Base-by-base conservation (phyloP, 2,329 filamentous ascomycete species). In the Pochonia chlamydosporia region DNA sequence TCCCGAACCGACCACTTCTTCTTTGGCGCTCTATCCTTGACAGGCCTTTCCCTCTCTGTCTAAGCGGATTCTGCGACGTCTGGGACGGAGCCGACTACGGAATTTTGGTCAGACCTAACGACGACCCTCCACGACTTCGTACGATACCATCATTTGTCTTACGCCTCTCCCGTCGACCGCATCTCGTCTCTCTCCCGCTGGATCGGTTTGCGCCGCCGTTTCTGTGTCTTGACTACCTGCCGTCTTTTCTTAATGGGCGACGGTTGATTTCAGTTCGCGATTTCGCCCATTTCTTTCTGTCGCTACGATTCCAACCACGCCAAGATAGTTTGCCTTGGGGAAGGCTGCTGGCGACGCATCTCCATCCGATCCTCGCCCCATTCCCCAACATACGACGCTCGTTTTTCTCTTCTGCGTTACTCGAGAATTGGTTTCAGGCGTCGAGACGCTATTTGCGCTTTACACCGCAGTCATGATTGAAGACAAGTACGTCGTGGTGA, bases 401-500 rank as follows among this genome's bases (percentile, higher is more conserved):
- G 14, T 43, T 30, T 33, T 28, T 23, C 4, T 4, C 13, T 11
- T 2, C 28, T 45, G n/a, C 1, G 18, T 20, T 20, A 36, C 36
- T 28, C 13, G 16, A 35, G 31, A 14, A 16, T 18, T 35, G n/a
- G n/a, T 35, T 35, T 35, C 14, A 20, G 31, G 20, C 14, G 10
- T 16, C 24, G 39, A 41, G 35, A 37, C 51, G 49, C 56, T 49
- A 47, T 52, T 54, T 54, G 35, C 50, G 39, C 31, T 49, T 50
- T 35, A 40, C 13, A 33, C 41, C 16, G 16, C 36, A 51, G 57
- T 47, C 44, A 67, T 67, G 65, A 53, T 68, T 56, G 65, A 67
- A 50, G 65, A 68, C 56, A 68, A 68, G 65, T 68, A 63, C 47
- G 64, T 60, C 40, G 40, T 28, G 44, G 30, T 33, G 43, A 9